Evolutionary conservation across 139 green algal species (phyloP), one percentile per base, ranked within the genome.

Genomic region (Coccomyxa sp.): DNA sequence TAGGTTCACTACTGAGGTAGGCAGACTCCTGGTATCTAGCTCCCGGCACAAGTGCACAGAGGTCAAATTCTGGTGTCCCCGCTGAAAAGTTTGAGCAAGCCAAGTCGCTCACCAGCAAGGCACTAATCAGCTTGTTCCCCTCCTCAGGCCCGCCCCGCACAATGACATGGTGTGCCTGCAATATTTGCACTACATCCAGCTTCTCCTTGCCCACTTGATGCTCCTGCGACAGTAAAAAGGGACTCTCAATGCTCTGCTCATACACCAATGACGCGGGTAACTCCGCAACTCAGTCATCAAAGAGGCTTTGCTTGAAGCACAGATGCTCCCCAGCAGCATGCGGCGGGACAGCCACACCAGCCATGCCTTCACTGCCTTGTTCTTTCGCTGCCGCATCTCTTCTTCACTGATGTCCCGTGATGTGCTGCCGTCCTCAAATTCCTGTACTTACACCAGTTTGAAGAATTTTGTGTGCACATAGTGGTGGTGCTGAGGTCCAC

Each of bases 401-500:
- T 85, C 82, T 32, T 81, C 82, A n/a, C 67, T 90, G 63, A 86
- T 86, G 78, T 51, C 3, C 38, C 38, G 38, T 3, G 38, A 51
- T 11, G 38, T 51, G 38, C 38, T 51, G 38, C 38, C 38, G 38
- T 51, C 38, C 38, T 51, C 3, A 51, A 51, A 7, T 51, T 51
- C 38, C 38, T 51, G 38, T 11, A 51, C 3, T 11, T 51, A 7
- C 38, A 51, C 38, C 38, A 51, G 7, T 51, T 7, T 51, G 38
- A 51, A 51, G 3, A 51, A 11, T 51, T 3, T 51, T 51, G 38
- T 51, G 38, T 51, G 38, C 7, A 51, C 38, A 51, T 11, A 51
- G 38, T 51, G 38, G 3, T 51, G 38, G 38, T 51, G 38, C 38
- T 51, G 3, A 51, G 38, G 38, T 51, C 7, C 38, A 51, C 3